These are phyloP conservation scores for Aspergillus fijiensis DNA, from an alignment of 2,329 filamentous ascomycete genomes.

Conservation along the genomic window DNA sequence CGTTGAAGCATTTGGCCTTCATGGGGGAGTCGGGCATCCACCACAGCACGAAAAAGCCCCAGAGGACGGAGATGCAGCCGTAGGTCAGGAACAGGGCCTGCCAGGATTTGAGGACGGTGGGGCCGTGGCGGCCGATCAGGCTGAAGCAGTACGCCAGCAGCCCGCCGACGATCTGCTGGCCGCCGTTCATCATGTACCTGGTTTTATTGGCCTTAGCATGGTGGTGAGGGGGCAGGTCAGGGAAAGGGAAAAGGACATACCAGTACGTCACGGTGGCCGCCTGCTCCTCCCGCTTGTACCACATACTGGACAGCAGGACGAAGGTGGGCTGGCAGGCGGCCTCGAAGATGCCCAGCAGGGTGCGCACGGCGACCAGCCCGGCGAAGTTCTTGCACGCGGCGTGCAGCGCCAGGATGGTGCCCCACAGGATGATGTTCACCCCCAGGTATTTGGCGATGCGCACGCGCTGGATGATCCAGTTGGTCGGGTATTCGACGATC, in stretches of 20 bases:
- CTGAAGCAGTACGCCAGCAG: conserved; percentile 60
- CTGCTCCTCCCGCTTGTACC: conserved; percentile 70
- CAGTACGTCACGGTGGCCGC: conserved; percentile 66
- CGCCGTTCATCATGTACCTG: conserved; percentile 72
- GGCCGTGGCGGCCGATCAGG: conserved; percentile 50
- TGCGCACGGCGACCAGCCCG: conserved; percentile 60
- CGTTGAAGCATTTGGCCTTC: conserved; percentile 67
- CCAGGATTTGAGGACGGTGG: conserved; percentile 58
- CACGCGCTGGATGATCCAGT: conserved; percentile 62
- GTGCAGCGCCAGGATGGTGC: conserved; percentile 59
- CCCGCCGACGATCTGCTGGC: conserved; percentile 70
- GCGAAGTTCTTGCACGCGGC: conserved; percentile 62
- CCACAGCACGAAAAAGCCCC: conserved; percentile 62
- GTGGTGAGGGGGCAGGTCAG: no score
- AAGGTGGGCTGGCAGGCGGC: conserved; percentile 68
- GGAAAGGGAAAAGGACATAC: conserved; percentile 40
- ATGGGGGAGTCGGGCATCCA: conserved; percentile 70
- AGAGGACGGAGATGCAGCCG: conserved; percentile 62
- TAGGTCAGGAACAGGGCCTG: conserved; percentile 68
- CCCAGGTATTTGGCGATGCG: conserved; percentile 68
- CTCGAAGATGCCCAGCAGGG: conserved; percentile 69
- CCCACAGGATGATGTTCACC: conserved; percentile 65
- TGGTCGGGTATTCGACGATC: conserved; percentile 71
- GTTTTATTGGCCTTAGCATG: background rate
- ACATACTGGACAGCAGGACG: conserved; percentile 65